Percentiles rank a stretch among this genome's conserved stretches.
phyloP scores from a whole-genome alignment of 176 grass and related monocot genomes.

The Musa schizocarpa region DNA sequence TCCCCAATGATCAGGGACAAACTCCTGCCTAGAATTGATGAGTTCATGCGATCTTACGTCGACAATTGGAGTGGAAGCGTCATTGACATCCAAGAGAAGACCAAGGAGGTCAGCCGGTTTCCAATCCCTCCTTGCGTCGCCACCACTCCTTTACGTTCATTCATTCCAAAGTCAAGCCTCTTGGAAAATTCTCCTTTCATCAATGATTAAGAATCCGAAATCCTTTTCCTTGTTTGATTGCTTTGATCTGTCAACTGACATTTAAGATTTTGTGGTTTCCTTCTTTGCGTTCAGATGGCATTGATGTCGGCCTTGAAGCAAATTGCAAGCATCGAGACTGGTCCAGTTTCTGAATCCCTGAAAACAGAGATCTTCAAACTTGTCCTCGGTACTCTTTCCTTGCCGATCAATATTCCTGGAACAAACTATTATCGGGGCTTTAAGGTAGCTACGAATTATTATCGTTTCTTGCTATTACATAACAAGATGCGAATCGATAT shows the following conservation, averaged over 20 bases:
- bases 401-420: conserved; percentile 80
- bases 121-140: neutral
- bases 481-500: too few relatives aligned
- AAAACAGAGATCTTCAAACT: conserved; percentile 82
- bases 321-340: conserved; percentile 75
- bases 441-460: conserved; percentile 30
- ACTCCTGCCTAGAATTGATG: conserved; percentile 79
- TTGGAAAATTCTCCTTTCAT: too few relatives aligned
- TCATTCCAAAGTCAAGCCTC: neutral
- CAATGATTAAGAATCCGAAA: too few relatives aligned
- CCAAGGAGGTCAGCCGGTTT: conserved; percentile 62
- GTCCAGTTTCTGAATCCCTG: conserved; percentile 67
- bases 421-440: conserved; percentile 68
- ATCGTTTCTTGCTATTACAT: neutral
- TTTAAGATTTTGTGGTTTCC: neutral
- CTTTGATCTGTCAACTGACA: neutral
- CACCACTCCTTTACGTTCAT: neutral
- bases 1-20: conserved; percentile 45
- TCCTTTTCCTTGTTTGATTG: too few relatives aligned
- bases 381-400: conserved; percentile 79
- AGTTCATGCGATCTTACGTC: conserved; percentile 69
- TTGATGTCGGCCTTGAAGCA: conserved; percentile 76
- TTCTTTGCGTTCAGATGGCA: conserved; percentile 57
- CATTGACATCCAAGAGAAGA: conserved; percentile 90
- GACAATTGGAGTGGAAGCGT: conserved; percentile 35